These are phyloP conservation scores for Voacanga thouarsii DNA, from an alignment of 257 asterid genomes.

Conservation along the genomic window DNA sequence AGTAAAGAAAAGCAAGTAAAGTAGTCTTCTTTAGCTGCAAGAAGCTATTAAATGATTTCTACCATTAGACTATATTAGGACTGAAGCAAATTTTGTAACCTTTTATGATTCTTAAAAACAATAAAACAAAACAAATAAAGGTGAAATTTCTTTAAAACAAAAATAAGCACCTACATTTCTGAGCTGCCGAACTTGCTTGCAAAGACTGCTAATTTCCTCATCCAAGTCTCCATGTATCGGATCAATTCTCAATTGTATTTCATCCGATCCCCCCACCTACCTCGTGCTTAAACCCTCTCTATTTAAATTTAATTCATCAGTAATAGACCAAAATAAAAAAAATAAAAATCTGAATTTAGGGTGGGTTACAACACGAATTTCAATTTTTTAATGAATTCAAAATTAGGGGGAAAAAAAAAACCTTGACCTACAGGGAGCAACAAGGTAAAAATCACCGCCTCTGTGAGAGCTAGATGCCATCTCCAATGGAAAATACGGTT, in stretches of 20 bases:
- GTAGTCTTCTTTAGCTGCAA: not conserved
- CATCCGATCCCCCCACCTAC: slow-evolving; percentile 61
- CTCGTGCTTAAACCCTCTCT: slow-evolving; percentile 63
- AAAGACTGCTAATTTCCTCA: slow-evolving; percentile 76
- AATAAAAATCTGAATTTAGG: not conserved
- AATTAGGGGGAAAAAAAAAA: slow-evolving; percentile 19
- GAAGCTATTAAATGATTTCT: not conserved
- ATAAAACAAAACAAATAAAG: not conserved
- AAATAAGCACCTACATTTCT: slow-evolving; percentile 50
- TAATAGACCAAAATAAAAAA: slow-evolving; percentile 7
- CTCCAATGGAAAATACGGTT: no score
- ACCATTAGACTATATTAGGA: not conserved
- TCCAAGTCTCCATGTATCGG: slow-evolving; percentile 72
- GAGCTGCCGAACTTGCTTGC: slow-evolving; percentile 77
- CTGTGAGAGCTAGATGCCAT: slow-evolving; percentile 32
- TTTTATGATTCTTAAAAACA: not conserved
- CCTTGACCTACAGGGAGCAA: slow-evolving; percentile 74
- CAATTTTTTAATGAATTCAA: not conserved
- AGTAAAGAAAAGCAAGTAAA: not conserved
- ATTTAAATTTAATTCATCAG: not conserved
- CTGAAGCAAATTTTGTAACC: not conserved
- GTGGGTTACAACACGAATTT: not conserved
- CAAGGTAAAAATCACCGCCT: slow-evolving; percentile 34
- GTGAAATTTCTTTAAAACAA: not conserved
- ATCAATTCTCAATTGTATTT: slow-evolving; percentile 80